These are phyloP conservation scores for Tuber melanosporum DNA, from an alignment of 495 filamentous ascomycete species.

Conservation along the genomic window DNA sequence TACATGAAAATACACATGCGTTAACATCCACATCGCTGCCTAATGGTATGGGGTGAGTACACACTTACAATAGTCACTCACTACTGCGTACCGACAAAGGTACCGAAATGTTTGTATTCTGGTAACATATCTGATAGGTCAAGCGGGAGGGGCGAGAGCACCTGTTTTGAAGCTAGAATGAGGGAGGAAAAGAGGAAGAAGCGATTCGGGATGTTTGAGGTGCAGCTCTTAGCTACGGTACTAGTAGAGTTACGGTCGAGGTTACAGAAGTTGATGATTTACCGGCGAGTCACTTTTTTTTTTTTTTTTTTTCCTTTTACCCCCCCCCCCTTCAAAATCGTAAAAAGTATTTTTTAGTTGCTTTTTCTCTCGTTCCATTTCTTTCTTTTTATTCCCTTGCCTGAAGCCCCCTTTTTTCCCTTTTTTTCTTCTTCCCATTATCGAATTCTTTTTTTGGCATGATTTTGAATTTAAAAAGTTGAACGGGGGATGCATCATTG, in stretches of 20 bases:
- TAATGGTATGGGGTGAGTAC: not conserved
- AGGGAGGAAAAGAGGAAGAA: not conserved
- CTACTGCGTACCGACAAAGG: not conserved
- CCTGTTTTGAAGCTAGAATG: not conserved
- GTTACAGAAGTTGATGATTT: not conserved
- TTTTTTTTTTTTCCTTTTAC: not conserved
- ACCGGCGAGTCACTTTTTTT: not conserved
- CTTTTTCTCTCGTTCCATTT: not conserved
- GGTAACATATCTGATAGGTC: not conserved
- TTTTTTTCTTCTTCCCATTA: conserved; percentile 27
- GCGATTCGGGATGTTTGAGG: conserved; percentile 5
- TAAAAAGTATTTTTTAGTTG: not conserved
- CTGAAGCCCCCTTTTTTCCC: not conserved
- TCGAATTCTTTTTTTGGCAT: conserved; percentile 34
- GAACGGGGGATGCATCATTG: conserved; percentile 13
- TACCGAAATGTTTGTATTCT: not conserved
- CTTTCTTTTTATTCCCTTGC: not conserved
- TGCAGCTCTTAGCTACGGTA: not conserved
- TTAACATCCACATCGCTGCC: conserved; percentile 13
- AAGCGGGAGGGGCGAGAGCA: not conserved
- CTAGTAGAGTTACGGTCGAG: not conserved
- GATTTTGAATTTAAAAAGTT: conserved; percentile 29
- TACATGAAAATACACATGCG: conserved; percentile 32
- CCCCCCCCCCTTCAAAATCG: not conserved
- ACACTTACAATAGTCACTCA: not conserved